Conservation (phyloP, 2,329 filamentous ascomycete genomes). For the Pestalotiopsis sp. region DNA sequence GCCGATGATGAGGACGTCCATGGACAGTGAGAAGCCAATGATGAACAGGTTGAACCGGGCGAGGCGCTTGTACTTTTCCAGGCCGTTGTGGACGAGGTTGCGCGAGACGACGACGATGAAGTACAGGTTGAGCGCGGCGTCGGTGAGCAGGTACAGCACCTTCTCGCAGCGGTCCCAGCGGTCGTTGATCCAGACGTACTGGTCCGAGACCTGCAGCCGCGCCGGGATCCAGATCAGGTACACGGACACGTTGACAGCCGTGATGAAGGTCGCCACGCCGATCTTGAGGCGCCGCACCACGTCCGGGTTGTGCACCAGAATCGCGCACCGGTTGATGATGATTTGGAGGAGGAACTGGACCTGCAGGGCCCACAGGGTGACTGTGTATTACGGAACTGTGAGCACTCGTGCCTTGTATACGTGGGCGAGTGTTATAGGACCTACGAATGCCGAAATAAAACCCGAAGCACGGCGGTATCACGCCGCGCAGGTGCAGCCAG, state of each 20-base stretch:
- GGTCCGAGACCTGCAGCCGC: conserved; percentile 41
- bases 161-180: conserved; percentile 6
- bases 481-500: conserved; percentile 24
- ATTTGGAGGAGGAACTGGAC: conserved; percentile 55
- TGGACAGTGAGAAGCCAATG: conserved; percentile 43
- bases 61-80: not conserved
- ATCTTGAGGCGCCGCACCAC: conserved; percentile 44
- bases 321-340: conserved; percentile 53
- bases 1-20: conserved; percentile 33
- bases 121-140: conserved; percentile 7
- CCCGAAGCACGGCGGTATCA: conserved; percentile 8
- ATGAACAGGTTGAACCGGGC: conserved; percentile 39
- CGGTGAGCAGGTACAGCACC: conserved; percentile 1
- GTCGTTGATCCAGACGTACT: conserved; percentile 33
- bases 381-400: conserved; percentile 14
- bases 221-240: conserved; percentile 58
- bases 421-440: not conserved
- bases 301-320: conserved; percentile 42
- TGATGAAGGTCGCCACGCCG: conserved; percentile 45
- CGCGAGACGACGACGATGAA: conserved; percentile 15
- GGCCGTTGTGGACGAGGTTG: not conserved
- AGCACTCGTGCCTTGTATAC: conserved; percentile 12
- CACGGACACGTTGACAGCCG: conserved; percentile 51
- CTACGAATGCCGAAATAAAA: conserved; percentile 13
- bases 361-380: conserved; percentile 27